Percentiles rank a stretch among this genome's conserved stretches.
Evolutionary conservation across 192 early-diverging fungal species (phyloP).

Genomic region (Gaertneriomyces sp.): DNA sequence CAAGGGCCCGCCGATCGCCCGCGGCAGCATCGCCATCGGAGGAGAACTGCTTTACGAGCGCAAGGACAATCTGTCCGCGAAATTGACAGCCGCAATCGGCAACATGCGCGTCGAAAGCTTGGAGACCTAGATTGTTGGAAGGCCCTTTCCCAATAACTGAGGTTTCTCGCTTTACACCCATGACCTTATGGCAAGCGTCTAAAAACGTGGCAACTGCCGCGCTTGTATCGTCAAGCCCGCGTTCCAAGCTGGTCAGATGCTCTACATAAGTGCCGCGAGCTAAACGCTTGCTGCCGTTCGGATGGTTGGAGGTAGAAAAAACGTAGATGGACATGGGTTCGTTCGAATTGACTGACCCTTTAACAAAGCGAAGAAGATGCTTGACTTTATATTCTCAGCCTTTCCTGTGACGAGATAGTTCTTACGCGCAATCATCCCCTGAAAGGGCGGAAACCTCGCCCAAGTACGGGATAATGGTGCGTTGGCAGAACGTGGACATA

Average conservation of each 20-base stretch:
- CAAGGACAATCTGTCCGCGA: neutral
- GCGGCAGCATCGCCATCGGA: neutral
- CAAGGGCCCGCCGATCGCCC: neutral
- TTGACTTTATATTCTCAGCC: no score
- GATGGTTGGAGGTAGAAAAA: no score
- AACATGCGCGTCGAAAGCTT: neutral
- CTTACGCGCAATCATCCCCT: no score
- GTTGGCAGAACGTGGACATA: no score
- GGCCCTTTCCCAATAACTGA: neutral
- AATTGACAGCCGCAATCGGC: neutral
- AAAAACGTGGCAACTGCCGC: neutral
- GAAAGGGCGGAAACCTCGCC: no score
- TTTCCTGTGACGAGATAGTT: no score
- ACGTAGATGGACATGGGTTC: no score
- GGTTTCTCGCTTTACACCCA: neutral
- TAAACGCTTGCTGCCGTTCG: no score
- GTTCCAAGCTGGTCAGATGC: conserved; percentile 3
- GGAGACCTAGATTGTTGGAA: neutral
- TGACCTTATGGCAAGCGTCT: neutral
- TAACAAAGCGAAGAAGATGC: no score
- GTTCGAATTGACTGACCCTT: no score
- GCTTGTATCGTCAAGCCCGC: conserved; percentile 1
- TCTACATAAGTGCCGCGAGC: neutral
- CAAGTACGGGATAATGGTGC: no score
- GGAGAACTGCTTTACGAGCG: neutral